Conservation (phyloP, 2,329 filamentous ascomycete genomes). For the Neopestalotiopsis sp. region DNA sequence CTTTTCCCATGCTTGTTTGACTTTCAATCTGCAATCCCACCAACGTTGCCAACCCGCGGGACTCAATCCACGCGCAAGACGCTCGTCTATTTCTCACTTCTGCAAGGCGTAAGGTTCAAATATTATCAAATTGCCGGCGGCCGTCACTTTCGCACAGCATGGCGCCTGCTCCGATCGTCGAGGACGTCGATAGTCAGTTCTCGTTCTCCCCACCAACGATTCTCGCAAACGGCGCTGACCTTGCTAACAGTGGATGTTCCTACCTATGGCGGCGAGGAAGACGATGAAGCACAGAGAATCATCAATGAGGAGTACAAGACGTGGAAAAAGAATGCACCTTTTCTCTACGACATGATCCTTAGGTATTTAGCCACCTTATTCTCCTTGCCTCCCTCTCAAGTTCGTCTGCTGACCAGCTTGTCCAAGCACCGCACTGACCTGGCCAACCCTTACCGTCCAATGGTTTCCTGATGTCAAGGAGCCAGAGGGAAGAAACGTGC, state of each 20-base stretch:
- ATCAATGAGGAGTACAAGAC: constrained; percentile 99
- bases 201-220: neutral
- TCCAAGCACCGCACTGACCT: constrained; percentile 82
- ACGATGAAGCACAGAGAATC: constrained; percentile 78
- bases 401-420: constrained; percentile 1
- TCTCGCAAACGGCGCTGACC: constrained; percentile 23
- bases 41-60: neutral
- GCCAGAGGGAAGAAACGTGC: constrained; percentile 85
- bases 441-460: constrained; percentile 96
- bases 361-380: constrained; percentile 54
- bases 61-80: neutral
- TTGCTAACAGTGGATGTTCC: constrained; percentile 49
- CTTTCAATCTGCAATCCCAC: constrained; percentile 10
- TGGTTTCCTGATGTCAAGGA: constrained; percentile 97
- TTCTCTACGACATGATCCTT: constrained; percentile 97
- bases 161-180: constrained; percentile 53
- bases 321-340: constrained; percentile 99
- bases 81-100: neutral
- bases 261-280: constrained; percentile 68
- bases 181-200: constrained; percentile 56
- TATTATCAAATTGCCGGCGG: neutral
- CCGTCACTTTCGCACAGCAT: constrained; percentile 38
- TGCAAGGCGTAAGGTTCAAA: neutral
- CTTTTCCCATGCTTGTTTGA: constrained; percentile 4
- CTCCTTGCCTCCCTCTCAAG: neutral